Conservation (phyloP, 352 stramenopile species). For the Globisporangium canariense region DNA sequence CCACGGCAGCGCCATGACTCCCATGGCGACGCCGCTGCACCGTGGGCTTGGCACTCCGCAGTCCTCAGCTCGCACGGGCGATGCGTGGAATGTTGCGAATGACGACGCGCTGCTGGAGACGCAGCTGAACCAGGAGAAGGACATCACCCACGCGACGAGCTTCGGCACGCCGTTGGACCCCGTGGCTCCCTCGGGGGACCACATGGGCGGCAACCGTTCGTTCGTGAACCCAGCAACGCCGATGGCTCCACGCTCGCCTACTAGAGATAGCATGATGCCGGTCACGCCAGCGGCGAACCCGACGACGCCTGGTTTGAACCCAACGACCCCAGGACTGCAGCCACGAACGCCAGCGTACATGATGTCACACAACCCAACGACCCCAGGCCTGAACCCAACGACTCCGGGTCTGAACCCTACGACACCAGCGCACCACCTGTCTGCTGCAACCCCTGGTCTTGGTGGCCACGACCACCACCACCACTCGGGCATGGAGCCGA, state of each 20-base stretch:
- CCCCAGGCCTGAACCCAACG: constrained; percentile 75
- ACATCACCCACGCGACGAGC: constrained; percentile 86
- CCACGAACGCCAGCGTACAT: constrained; percentile 75
- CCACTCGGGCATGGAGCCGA: constrained; percentile 77
- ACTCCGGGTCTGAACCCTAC: constrained; percentile 75
- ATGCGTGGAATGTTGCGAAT: constrained; percentile 87
- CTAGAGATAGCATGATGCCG: constrained; percentile 57
- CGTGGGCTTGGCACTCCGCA: constrained; percentile 73
- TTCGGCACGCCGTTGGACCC: constrained; percentile 83
- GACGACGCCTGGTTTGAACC: constrained; percentile 75
- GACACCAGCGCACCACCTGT: constrained; percentile 68
- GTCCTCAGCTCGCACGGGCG: constrained; percentile 50
- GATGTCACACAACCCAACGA: constrained; percentile 75
- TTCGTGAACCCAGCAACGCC: constrained; percentile 50
- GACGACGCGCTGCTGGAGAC: constrained; percentile 83
- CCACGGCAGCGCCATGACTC: constrained; percentile 79
- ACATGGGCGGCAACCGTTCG: constrained; percentile 43
- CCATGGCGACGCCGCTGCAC: constrained; percentile 86
- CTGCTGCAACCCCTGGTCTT: constrained; percentile 68
- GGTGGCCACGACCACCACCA: constrained; percentile 49
- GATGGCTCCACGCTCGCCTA: constrained; percentile 64
- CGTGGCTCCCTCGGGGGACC: constrained; percentile 52
- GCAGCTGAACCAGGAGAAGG: constrained; percentile 88
- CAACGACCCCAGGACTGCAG: constrained; percentile 77
- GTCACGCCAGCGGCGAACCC: constrained; percentile 69